Conservation (phyloP, 1,139 yeast species). For the Spencermartinsiella ligniputridi region DNA sequence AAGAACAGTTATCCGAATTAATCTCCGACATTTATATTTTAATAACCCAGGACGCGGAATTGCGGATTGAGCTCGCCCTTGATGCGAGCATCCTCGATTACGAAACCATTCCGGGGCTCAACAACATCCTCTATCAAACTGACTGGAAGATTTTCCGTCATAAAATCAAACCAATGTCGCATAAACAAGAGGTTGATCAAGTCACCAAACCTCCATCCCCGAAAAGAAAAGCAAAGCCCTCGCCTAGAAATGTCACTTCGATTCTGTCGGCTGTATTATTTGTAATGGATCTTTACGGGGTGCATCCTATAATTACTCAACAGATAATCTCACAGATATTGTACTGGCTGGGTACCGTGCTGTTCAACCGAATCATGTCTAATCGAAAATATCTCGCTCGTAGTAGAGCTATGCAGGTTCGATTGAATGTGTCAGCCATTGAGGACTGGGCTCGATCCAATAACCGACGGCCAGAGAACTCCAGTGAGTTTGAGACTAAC, state of each 20-base stretch:
- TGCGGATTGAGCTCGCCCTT: constrained; percentile 35
- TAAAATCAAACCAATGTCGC: constrained; percentile 29
- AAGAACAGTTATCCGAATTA: constrained; percentile 32
- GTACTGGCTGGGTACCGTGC: constrained; percentile 66
- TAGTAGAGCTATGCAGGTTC: constrained; percentile 80
- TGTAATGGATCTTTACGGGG: constrained; percentile 75
- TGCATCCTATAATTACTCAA: constrained; percentile 68
- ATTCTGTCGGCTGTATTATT: constrained; percentile 84
- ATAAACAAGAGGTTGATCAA: constrained; percentile 53
- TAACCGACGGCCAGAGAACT: constrained; percentile 49
- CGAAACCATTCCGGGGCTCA: constrained; percentile 43
- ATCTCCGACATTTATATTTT: constrained; percentile 33
- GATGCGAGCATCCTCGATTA: constrained; percentile 40
- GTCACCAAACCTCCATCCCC: constrained; percentile 67
- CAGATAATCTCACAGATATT: constrained; percentile 77
- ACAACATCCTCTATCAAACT: constrained; percentile 37
- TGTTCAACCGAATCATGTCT: constrained; percentile 70
- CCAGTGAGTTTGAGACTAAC: constrained; percentile 30
- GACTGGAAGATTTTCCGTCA: constrained; percentile 40
- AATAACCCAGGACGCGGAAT: constrained; percentile 37
- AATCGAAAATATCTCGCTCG: constrained; percentile 69
- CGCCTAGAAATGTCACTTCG: constrained; percentile 82
- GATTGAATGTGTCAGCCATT: constrained; percentile 76
- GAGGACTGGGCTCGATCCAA: constrained; percentile 93
- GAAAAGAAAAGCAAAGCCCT: constrained; percentile 68